Conservation (phyloP, 805 yeast genomes). For the Yamadazyma paraphyllophila region DNA sequence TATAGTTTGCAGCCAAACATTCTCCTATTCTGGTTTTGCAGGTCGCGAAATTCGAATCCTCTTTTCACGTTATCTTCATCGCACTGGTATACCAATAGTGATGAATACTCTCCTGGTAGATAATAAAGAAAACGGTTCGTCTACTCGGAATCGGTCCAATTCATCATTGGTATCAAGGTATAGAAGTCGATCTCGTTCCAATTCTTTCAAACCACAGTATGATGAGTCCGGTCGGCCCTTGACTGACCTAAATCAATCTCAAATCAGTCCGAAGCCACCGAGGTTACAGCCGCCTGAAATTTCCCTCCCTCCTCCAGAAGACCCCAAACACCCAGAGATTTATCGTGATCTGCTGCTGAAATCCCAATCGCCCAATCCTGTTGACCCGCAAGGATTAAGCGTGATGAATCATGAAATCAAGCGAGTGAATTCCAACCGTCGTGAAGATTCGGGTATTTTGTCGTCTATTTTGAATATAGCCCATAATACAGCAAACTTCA, state of each 20-base stretch:
- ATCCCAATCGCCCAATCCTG: background rate
- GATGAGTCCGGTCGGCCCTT: constrained; percentile 6
- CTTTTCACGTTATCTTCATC: background rate
- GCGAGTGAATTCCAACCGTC: constrained; percentile 5
- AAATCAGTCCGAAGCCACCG: background rate
- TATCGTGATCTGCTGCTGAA: background rate
- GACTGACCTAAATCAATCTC: background rate
- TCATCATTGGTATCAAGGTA: constrained; percentile 6
- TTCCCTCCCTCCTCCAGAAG: background rate
- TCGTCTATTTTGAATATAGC: constrained; percentile 47
- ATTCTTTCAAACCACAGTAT: constrained; percentile 7
- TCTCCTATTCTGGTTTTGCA: background rate
- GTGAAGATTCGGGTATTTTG: constrained; percentile 30
- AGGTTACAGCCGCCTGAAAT: background rate
- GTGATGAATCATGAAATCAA: constrained; percentile 9
- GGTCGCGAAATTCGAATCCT: background rate
- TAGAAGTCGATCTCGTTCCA: constrained; percentile 7
- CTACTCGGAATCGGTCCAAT: constrained; percentile 7
- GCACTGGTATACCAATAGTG: background rate
- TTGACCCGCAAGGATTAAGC: background rate
- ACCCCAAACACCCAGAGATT: background rate
- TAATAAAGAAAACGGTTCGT: background rate
- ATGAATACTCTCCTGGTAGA: background rate
- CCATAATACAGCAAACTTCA: constrained; percentile 42
- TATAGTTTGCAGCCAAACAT: constrained; percentile 2